Percentiles rank a stretch among this genome's conserved stretches.
phyloP scores from a whole-genome alignment of 2,329 filamentous ascomycete species.

The Amesomyces nigricolor region DNA sequence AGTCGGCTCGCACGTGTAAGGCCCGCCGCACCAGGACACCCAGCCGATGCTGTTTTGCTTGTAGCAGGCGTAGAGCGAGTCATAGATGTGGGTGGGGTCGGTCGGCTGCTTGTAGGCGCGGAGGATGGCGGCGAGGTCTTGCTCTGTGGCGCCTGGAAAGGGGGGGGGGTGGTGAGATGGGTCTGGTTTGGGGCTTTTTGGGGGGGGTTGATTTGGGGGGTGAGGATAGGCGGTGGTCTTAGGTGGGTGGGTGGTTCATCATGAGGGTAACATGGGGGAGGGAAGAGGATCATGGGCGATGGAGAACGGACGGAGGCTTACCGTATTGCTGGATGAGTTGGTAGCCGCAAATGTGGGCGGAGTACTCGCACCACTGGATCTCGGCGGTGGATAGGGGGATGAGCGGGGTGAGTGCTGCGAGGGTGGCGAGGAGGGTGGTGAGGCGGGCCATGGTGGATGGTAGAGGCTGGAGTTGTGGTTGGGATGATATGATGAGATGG shows the following conservation, averaged over 20 bases:
- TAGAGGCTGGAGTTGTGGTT: not conserved
- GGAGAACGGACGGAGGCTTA: not conserved
- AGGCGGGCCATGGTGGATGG: not conserved
- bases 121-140: not conserved
- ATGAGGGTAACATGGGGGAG: no score
- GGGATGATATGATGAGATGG: not conserved
- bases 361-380: conserved; percentile 1
- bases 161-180: no score
- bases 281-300: no score
- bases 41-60: not conserved
- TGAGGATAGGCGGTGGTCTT: no score
- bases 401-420: not conserved
- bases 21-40: not conserved
- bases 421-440: no score
- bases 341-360: not conserved
- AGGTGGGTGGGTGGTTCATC: no score
- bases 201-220: no score
- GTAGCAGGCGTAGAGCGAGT: not conserved
- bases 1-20: not conserved
- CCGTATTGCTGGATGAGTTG: not conserved
- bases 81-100: not conserved
- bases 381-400: not conserved
- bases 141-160: not conserved
- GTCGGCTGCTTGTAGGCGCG: not conserved
- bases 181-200: no score